Conservation (phyloP, 768 basidiomycete species). For the Xerocomellus chrysenteron region DNA sequence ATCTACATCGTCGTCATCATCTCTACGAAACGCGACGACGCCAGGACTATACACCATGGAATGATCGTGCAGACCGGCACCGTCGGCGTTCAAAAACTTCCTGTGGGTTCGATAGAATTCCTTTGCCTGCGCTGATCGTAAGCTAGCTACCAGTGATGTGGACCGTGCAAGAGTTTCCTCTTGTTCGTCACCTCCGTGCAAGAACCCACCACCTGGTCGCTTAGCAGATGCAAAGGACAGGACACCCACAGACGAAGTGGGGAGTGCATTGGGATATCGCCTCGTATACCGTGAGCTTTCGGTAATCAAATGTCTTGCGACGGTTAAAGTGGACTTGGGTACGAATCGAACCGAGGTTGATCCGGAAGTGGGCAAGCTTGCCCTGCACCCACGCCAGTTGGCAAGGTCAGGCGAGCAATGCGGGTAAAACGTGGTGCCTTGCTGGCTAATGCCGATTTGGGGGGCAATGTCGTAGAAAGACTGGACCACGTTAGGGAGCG, state of each 20-base stretch:
- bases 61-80: constrained; percentile 45
- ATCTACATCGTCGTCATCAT: constrained; percentile 30
- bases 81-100: constrained; percentile 34
- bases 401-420: constrained; percentile 38
- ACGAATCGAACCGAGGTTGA: constrained; percentile 31
- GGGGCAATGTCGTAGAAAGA: constrained; percentile 34
- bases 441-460: constrained; percentile 36
- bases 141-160: constrained; percentile 41
- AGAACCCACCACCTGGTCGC: constrained; percentile 44
- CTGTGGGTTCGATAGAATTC: constrained; percentile 43
- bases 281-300: constrained; percentile 12
- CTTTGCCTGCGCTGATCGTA: constrained; percentile 33
- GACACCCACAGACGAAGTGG: constrained; percentile 36
- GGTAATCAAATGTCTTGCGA: constrained; percentile 28
- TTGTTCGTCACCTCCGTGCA: constrained; percentile 46
- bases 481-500: background rate
- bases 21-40: constrained; percentile 43
- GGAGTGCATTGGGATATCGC: constrained; percentile 15
- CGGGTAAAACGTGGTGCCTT: constrained; percentile 41
- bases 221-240: constrained; percentile 45
- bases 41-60: constrained; percentile 48
- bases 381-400: constrained; percentile 31
- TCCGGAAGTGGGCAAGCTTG: background rate
- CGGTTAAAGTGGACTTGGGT: constrained; percentile 32
- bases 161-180: constrained; percentile 43